A percentile compares a stretch with the other conserved stretches of the same genome.
These are phyloP conservation scores for Ambrosia artemisiifolia DNA, from an alignment of 129 eudicot species.

Conservation along the genomic window DNA sequence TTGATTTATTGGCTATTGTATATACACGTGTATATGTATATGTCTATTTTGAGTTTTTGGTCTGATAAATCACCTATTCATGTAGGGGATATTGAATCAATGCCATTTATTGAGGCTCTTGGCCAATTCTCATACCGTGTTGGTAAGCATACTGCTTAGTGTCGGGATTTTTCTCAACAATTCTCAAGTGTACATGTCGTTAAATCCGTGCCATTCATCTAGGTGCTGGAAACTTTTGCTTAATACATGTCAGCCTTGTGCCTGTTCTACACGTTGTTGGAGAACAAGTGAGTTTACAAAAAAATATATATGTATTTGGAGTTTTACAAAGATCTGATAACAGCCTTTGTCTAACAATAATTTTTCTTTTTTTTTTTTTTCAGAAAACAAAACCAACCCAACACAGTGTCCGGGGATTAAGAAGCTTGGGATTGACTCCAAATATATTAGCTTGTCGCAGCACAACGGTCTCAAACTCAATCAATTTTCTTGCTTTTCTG, in stretches of 20 bases:
- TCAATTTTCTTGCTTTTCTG: constrained; percentile 9
- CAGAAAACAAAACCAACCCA: constrained; percentile 99
- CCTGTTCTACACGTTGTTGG: constrained; percentile 52
- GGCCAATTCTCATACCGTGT: constrained; percentile 56
- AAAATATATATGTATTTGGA: too few relatives aligned
- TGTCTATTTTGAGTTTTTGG: neutral
- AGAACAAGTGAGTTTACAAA: constrained; percentile 36
- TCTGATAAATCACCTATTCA: neutral
- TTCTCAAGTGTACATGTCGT: neutral
- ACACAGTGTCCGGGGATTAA: constrained; percentile 88
- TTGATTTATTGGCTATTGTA: neutral
- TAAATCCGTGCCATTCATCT: neutral
- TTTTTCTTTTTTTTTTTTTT: neutral
- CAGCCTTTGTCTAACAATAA: neutral
- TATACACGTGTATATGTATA: neutral
- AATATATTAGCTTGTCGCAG: constrained; percentile 94
- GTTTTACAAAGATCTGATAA: neutral
- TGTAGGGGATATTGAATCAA: constrained; percentile 55
- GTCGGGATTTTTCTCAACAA: neutral
- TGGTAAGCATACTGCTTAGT: constrained; percentile 25
- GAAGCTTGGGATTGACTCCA: constrained; percentile 90
- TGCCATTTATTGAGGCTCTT: constrained; percentile 52
- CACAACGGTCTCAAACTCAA: constrained; percentile 48
- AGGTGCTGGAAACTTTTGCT: constrained; percentile 56
- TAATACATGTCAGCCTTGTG: constrained; percentile 52